Evolutionary conservation across 1,284 basidiomycete species (phyloP).

Genomic region (Irpex sp.): DNA sequence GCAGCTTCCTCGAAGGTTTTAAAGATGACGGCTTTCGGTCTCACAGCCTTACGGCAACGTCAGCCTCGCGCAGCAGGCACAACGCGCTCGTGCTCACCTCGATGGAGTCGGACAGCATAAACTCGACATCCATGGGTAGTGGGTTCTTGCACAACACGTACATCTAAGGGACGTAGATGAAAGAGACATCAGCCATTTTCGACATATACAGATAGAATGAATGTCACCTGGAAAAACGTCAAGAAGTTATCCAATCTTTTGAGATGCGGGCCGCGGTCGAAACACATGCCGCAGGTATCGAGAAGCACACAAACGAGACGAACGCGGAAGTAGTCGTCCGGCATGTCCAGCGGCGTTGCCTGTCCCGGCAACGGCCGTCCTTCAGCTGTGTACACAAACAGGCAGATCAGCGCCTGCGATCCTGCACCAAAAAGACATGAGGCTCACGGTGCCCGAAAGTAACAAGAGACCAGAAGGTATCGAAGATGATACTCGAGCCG

Average conservation of each 20-base stretch:
- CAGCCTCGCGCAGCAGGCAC: slow-evolving; percentile 9
- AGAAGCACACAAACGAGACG: slow-evolving; percentile 89
- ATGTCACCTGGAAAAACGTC: slow-evolving; percentile 84
- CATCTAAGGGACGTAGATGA: slow-evolving; percentile 45
- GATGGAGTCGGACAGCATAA: slow-evolving; percentile 92
- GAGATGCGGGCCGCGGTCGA: slow-evolving; percentile 88
- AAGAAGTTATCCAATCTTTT: slow-evolving; percentile 93
- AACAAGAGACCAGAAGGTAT: slow-evolving; percentile 92
- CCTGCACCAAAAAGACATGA: background rate
- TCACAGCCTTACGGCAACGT: slow-evolving; percentile 53
- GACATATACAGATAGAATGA: background rate
- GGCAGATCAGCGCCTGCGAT: slow-evolving; percentile 7
- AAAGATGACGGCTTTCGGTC: slow-evolving; percentile 69
- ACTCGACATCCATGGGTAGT: slow-evolving; percentile 95
- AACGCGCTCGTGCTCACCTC: slow-evolving; percentile 53
- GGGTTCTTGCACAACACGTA: slow-evolving; percentile 87
- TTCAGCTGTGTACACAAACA: slow-evolving; percentile 53
- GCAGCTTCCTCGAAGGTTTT: slow-evolving; percentile 86
- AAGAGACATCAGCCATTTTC: background rate
- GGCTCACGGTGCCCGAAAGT: slow-evolving; percentile 92
- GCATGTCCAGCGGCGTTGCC: slow-evolving; percentile 78
- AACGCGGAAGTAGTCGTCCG: slow-evolving; percentile 95
- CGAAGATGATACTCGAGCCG: slow-evolving; percentile 87
- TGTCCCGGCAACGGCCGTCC: slow-evolving; percentile 86
- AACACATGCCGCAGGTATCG: slow-evolving; percentile 97